phyloP scores from a whole-genome alignment of 2,329 filamentous ascomycete genomes.

The Cercospora zeae-maydis region DNA sequence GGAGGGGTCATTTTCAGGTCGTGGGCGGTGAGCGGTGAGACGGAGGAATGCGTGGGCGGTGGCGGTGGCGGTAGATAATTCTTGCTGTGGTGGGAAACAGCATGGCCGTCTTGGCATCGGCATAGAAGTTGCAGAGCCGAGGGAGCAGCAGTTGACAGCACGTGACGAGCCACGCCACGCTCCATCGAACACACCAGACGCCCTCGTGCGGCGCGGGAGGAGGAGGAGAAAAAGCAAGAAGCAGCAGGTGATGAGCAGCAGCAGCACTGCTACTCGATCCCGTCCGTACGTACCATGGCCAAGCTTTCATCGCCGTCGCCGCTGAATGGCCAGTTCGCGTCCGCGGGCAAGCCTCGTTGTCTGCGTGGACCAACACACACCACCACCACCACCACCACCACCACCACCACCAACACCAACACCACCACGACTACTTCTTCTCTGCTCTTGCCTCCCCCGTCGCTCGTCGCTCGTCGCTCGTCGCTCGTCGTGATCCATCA shows the following conservation, averaged over 20 bases:
- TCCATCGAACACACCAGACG: too few relatives aligned
- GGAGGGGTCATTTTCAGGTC: not conserved
- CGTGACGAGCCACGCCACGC: too few relatives aligned
- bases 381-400: not conserved
- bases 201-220: too few relatives aligned
- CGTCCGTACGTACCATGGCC: not conserved
- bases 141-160: not conserved
- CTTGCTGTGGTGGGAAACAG: not conserved
- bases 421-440: not conserved
- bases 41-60: not conserved
- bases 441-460: not conserved
- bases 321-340: not conserved
- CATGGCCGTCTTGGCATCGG: not conserved
- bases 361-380: not conserved
- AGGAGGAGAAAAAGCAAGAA: too few relatives aligned
- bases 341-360: not conserved
- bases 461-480: not conserved
- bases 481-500: not conserved
- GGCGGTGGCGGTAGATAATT: not conserved
- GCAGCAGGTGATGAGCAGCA: too few relatives aligned
- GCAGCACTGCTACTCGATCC: not conserved
- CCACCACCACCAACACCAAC: not conserved
- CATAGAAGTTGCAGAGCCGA: not conserved
- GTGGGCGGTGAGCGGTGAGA: not conserved
- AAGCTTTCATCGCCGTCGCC: not conserved